A percentile compares a stretch with the other conserved stretches of the same genome.
These are phyloP conservation scores for Ramichloridium luteum DNA, from an alignment of 2,329 filamentous ascomycete species.

Conservation along the genomic window DNA sequence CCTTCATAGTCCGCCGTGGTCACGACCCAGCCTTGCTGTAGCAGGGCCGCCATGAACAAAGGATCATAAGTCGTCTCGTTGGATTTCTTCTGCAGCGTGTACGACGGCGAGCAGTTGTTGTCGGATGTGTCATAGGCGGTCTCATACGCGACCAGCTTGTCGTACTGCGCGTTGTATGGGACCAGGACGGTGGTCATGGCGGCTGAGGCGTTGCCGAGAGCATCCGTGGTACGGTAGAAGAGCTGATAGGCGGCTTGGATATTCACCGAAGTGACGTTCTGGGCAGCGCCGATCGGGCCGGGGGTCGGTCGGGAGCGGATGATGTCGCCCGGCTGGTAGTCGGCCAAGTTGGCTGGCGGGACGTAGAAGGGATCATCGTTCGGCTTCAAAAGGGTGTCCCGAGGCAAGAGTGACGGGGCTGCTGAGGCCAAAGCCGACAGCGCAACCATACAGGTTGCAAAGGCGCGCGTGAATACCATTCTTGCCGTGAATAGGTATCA, in stretches of 20 bases:
- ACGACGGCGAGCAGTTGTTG: constrained; percentile 30
- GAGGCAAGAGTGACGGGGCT: no score
- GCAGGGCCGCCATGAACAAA: constrained; percentile 26
- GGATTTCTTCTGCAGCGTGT: constrained; percentile 14
- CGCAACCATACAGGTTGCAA: no score
- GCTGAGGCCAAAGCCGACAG: no score
- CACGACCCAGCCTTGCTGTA: constrained; percentile 37
- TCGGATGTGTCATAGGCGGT: constrained; percentile 27
- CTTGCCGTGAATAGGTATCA: no score
- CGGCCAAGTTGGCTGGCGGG: constrained; percentile 2
- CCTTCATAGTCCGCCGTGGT: constrained; percentile 36
- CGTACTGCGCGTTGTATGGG: constrained; percentile 8
- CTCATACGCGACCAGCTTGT: constrained; percentile 19
- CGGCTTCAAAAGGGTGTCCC: no score
- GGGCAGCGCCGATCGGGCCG: no score
- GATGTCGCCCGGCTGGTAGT: constrained; percentile 1
- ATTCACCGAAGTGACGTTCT: no score
- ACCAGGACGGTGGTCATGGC: constrained; percentile 21
- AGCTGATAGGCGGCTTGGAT: constrained; percentile 22
- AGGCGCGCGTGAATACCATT: no score
- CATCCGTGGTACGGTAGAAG: constrained; percentile 20
- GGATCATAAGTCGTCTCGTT: no score
- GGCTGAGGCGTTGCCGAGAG: constrained; percentile 14
- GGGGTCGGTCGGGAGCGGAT: constrained; percentile 3
- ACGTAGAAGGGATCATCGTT: constrained; percentile 7